Percentiles rank a stretch among this genome's conserved stretches.
Conservation (phyloP, 352 stramenopile species). For the Pythium phragmitis region DNA sequence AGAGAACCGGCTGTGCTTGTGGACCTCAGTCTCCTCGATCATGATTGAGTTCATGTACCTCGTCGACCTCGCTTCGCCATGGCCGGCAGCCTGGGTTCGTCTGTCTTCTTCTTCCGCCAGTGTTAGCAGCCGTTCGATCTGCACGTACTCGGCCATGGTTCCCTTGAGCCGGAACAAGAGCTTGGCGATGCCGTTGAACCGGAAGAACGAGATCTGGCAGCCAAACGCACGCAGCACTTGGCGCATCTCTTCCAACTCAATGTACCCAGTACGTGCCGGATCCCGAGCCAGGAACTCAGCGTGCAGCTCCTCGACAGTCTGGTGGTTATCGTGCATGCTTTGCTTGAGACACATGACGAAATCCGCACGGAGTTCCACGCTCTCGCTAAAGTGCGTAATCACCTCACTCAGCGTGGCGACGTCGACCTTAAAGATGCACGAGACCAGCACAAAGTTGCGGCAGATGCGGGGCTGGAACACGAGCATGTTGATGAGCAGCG, state of each 20-base stretch:
- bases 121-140: constrained; percentile 19
- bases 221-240: constrained; percentile 20
- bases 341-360: constrained; percentile 27
- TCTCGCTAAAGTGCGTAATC: constrained; percentile 25
- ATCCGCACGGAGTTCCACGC: constrained; percentile 18
- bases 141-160: constrained; percentile 17
- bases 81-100: background rate
- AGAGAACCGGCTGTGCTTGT: constrained; percentile 3
- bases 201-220: constrained; percentile 27
- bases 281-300: constrained; percentile 26
- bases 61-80: constrained; percentile 2
- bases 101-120: constrained; percentile 13
- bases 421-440: constrained; percentile 23
- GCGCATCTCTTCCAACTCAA: constrained; percentile 25
- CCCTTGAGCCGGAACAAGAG: constrained; percentile 23
- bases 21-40: constrained; percentile 8
- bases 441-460: constrained; percentile 18
- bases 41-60: constrained; percentile 18
- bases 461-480: constrained; percentile 25
- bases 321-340: constrained; percentile 12
- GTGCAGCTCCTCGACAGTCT: constrained; percentile 34
- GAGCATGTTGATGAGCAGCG: constrained; percentile 24
- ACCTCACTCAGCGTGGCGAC: constrained; percentile 22
- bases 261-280: constrained; percentile 24
- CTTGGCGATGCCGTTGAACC: constrained; percentile 30